Percentiles rank a stretch among this genome's conserved stretches.
Evolutionary conservation across 2,329 filamentous ascomycete genomes (phyloP).

Genomic region (Arthrobotrys sphaeroides): DNA sequence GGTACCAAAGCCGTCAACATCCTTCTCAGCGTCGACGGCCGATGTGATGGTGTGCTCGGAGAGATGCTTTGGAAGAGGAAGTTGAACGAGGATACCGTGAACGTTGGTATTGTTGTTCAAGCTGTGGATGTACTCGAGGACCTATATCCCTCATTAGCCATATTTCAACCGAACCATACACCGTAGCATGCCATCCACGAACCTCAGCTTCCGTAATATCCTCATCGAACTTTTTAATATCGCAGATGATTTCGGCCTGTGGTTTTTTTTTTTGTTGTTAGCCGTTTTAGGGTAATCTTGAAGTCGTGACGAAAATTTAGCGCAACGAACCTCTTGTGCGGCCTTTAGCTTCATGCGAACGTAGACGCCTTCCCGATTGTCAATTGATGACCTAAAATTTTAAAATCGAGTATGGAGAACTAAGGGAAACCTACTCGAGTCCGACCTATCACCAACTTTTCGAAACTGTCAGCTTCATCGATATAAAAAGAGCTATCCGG

Average conservation of each 20-base stretch:
- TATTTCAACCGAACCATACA: too few species aligned
- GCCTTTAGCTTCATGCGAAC: constrained; percentile 99
- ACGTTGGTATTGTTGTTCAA: constrained; percentile 88
- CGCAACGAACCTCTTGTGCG: constrained; percentile 77
- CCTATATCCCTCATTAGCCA: constrained; percentile 59
- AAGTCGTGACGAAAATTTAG: constrained; percentile 22
- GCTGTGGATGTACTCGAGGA: constrained; percentile 80
- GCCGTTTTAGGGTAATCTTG: not conserved
- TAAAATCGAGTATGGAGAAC: not conserved
- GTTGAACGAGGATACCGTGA: constrained; percentile 91
- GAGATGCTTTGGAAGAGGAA: constrained; percentile 87
- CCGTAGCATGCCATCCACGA: not conserved
- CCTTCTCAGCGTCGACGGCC: constrained; percentile 89
- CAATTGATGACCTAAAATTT: not conserved
- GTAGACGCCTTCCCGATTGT: constrained; percentile 77
- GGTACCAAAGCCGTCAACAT: constrained; percentile 96
- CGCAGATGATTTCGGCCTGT: constrained; percentile 89
- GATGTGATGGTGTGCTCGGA: constrained; percentile 91
- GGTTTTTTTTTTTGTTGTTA: constrained; percentile 47
- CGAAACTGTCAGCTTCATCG: constrained; percentile 32
- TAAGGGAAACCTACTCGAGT: constrained; percentile 75
- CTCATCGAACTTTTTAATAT: constrained; percentile 83
- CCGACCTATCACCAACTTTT: constrained; percentile 86
- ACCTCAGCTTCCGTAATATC: constrained; percentile 79
- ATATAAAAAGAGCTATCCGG: not conserved